A percentile compares a stretch with the other conserved stretches of the same genome.
Conservation (phyloP, 2,329 filamentous ascomycete genomes). For the Sporothrix dimorphospora region DNA sequence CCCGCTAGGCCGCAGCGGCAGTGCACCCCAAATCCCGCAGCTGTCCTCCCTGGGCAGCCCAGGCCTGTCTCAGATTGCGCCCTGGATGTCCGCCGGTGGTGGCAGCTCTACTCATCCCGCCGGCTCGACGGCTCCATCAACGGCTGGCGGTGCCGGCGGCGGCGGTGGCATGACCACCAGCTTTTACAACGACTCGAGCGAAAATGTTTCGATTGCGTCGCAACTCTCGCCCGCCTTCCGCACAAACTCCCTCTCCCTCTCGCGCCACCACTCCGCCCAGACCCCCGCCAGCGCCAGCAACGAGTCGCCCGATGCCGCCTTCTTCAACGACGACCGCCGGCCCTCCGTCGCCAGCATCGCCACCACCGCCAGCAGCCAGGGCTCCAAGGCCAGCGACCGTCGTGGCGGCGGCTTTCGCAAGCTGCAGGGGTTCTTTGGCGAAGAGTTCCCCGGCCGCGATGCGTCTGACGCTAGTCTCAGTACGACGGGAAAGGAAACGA, state of each 20-base stretch:
- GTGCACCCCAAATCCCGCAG: slow-evolving; percentile 62
- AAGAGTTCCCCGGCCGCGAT: slow-evolving; percentile 77
- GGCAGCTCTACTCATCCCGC: slow-evolving; percentile 26
- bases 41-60: slow-evolving; percentile 60
- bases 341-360: slow-evolving; percentile 88
- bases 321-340: slow-evolving; percentile 72
- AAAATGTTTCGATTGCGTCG: slow-evolving; percentile 63
- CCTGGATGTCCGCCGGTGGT: slow-evolving; percentile 58
- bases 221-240: slow-evolving; percentile 74
- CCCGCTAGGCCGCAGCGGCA: slow-evolving; percentile 37
- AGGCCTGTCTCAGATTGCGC: slow-evolving; percentile 56
- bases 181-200: slow-evolving; percentile 77
- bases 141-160: slow-evolving; percentile 40
- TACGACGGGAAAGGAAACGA: slow-evolving; percentile 60
- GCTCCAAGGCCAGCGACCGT: slow-evolving; percentile 73
- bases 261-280: slow-evolving; percentile 7
- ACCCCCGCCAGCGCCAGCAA: slow-evolving; percentile 47
- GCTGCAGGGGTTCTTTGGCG: slow-evolving; percentile 88
- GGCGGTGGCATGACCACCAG: slow-evolving; percentile 51
- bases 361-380: slow-evolving; percentile 78
- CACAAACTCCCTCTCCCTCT: slow-evolving; percentile 43
- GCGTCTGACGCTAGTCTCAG: slow-evolving; percentile 72
- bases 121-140: neutral
- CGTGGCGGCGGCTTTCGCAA: slow-evolving; percentile 77
- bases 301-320: slow-evolving; percentile 64